Percentiles rank a stretch among this genome's conserved stretches.
Evolutionary conservation across 208 protist genomes (phyloP).

Genomic region (Leishmania turanica): DNA sequence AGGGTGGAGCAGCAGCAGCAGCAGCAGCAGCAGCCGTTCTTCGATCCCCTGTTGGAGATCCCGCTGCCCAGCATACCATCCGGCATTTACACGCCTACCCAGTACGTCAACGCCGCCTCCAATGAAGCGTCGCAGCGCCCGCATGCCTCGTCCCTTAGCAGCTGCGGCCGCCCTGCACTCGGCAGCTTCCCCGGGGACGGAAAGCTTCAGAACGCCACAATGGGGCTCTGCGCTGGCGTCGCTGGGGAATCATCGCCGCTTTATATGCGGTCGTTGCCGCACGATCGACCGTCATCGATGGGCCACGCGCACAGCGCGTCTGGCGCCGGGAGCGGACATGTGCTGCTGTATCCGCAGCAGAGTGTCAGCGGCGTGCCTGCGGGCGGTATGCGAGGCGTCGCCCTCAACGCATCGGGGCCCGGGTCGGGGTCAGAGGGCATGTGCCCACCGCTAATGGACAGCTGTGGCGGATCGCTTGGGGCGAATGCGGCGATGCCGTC

Average conservation of each 20-base stretch:
- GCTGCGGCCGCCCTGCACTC: background rate
- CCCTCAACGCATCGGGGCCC: background rate
- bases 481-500: background rate
- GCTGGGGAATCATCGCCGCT: background rate
- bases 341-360: background rate
- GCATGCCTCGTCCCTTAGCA: background rate
- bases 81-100: conserved; percentile 34
- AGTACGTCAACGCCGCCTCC: conserved; percentile 32
- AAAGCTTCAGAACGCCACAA: background rate
- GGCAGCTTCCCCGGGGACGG: conserved; percentile 14
- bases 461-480: background rate
- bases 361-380: background rate
- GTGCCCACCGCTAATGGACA: background rate
- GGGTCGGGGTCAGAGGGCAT: background rate
- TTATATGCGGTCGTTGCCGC: background rate
- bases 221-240: background rate
- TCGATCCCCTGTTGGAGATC: conserved; percentile 32
- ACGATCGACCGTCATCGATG: background rate
- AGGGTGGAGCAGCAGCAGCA: conserved; percentile 15
- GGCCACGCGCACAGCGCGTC: background rate
- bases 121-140: conserved; percentile 7
- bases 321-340: background rate
- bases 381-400: background rate
- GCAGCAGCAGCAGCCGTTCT: conserved; percentile 17
- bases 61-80: conserved; percentile 30